Conservation (phyloP, 2,329 filamentous ascomycete species). For the Cladosporium sp. region DNA sequence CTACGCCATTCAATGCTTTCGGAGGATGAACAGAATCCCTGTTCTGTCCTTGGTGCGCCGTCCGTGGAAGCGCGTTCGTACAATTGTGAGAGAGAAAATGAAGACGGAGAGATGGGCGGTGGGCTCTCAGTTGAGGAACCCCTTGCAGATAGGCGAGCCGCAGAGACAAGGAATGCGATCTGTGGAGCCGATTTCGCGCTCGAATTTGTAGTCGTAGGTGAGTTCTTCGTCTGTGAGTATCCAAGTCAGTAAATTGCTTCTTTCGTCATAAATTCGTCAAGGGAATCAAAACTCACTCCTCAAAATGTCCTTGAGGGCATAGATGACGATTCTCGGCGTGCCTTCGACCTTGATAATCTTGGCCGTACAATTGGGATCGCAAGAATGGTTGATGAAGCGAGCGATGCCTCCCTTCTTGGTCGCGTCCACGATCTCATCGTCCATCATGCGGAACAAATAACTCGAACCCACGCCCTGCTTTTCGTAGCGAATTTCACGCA, state of each 20-base stretch:
- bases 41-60: no score
- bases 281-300: constrained; percentile 65
- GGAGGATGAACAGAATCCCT: no score
- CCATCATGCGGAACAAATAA: constrained; percentile 96
- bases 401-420: constrained; percentile 98
- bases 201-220: constrained; percentile 99
- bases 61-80: no score
- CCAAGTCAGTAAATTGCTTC: constrained; percentile 3
- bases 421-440: constrained; percentile 94
- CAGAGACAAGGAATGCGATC: constrained; percentile 97
- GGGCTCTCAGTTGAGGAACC: constrained; percentile 76
- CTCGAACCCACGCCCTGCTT: constrained; percentile 96
- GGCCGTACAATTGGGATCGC: constrained; percentile 95
- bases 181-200: constrained; percentile 88
- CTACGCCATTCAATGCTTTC: no score
- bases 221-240: constrained; percentile 78
- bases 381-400: constrained; percentile 97
- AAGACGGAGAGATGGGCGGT: neutral
- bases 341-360: constrained; percentile 99
- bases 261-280: neutral
- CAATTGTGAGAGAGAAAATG: neutral
- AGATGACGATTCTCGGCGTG: constrained; percentile 97
- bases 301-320: constrained; percentile 89
- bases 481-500: constrained; percentile 85
- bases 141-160: constrained; percentile 93